Base-by-base conservation (phyloP, 2,329 filamentous ascomycete species). In the Diplodia intermedia region DNA sequence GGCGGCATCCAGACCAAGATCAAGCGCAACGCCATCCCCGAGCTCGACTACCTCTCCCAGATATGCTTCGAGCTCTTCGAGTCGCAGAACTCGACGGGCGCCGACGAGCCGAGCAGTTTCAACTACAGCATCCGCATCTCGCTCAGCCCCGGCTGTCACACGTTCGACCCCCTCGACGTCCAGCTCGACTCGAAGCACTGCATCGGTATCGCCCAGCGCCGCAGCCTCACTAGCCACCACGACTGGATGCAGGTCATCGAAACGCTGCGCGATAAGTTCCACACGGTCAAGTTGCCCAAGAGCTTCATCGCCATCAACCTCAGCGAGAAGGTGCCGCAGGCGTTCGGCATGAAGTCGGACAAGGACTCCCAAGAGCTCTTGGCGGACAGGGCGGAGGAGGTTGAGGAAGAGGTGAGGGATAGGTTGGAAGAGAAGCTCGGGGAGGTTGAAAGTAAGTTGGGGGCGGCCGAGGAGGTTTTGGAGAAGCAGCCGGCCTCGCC, bases 21-120 rank as follows among this genome's bases (percentile, higher is more conserved):
- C 76, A 91, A 93, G 73, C 91, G 96, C 47, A 94, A 93, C 75
- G 93, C 92, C 50, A 99, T 99, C 71, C 95, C 95, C 0, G 95
- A 99, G 80, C 89, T 99, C 40, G 95, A 99, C 79, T 99, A 99
- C 77, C 88, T 99, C 33, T 96, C 92, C 8, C 95, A 98, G 77
- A 98, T 99, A 76, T 97, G 93, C 79, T 99, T 99, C 73, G 95
- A 99, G 82, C 85, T 99, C 33, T 99, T 99, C 80, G 95, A 99
- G 79, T 94, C 93, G 18, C 92, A 95, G 79, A 94, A 93, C 71
- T 89, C 69, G 77, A 85, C 76, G 72, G 76, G 80, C 23, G 80
- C 83, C 18, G 82, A 84, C 20, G 88, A 90, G 69, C 88, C 88
- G 43, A 89, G 91, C 63, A 89, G 89, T 2, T 97, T 94, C 80